These are phyloP conservation scores for Anacardium occidentale DNA, from an alignment of 345 rosid species.

Conservation along the genomic window DNA sequence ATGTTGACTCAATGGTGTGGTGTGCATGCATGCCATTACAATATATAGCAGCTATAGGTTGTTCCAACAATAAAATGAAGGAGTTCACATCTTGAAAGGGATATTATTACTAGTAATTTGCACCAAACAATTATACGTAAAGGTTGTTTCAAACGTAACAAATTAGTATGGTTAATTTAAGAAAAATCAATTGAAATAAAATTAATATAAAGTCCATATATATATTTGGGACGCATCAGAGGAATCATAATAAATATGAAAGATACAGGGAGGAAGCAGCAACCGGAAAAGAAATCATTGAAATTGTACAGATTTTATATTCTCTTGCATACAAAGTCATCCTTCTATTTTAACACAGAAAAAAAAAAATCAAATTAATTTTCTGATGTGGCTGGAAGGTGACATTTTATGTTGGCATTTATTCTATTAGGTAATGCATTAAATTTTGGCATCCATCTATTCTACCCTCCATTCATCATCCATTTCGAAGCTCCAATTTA, in stretches of 20 bases:
- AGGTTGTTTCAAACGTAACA: too few species aligned
- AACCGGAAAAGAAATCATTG: slow-evolving; percentile 7
- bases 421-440: slow-evolving; percentile 30
- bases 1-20: background rate
- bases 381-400: slow-evolving; percentile 13
- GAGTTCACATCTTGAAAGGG: too few species aligned
- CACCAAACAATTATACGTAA: too few species aligned
- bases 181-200: too few species aligned
- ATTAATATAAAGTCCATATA: too few species aligned
- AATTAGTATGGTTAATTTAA: too few species aligned
- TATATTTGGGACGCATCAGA: too few species aligned
- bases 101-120: too few species aligned
- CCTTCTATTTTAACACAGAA: background rate
- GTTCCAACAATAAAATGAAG: too few species aligned
- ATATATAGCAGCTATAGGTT: too few species aligned
- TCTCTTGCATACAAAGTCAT: too few species aligned
- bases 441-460: slow-evolving; percentile 21
- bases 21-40: background rate
- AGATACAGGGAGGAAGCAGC: background rate
- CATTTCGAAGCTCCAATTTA: slow-evolving; percentile 1
- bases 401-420: slow-evolving; percentile 23
- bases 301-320: background rate
- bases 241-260: too few species aligned
- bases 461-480: slow-evolving; percentile 12
- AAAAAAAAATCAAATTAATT: slow-evolving; percentile 3